Evolutionary conservation across 2,329 filamentous ascomycete species (phyloP).

Genomic region (Paraphaeosphaeria sporulosa): DNA sequence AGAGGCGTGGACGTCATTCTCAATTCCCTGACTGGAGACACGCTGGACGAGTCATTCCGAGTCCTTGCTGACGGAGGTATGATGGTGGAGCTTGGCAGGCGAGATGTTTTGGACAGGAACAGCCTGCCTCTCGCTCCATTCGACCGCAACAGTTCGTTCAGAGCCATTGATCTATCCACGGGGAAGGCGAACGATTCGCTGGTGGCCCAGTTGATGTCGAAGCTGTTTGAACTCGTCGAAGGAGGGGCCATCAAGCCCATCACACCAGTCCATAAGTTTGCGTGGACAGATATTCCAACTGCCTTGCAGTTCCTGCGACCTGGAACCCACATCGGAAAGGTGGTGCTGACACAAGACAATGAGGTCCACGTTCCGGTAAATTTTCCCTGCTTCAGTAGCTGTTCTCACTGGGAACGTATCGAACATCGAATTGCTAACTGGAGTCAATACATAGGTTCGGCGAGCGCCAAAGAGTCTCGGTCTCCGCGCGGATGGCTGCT

Average conservation of each 20-base stretch:
- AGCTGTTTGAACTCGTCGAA: conserved; percentile 13
- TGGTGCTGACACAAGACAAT: conserved; percentile 8
- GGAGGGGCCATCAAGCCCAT: conserved; percentile 14
- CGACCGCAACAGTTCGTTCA: conserved; percentile 13
- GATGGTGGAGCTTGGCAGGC: conserved; percentile 32
- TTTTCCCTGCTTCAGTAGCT: no score
- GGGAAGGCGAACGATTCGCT: conserved; percentile 2
- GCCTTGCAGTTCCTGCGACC: conserved; percentile 20
- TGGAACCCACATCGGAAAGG: conserved; percentile 21
- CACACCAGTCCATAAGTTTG: conserved; percentile 15
- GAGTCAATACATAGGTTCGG: background rate
- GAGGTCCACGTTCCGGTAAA: conserved; percentile 8
- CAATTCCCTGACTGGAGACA: conserved; percentile 36
- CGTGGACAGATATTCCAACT: conserved; percentile 16
- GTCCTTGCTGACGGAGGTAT: conserved; percentile 48
- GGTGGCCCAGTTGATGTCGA: background rate
- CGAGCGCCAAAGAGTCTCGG: conserved; percentile 1
- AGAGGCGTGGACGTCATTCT: conserved; percentile 41
- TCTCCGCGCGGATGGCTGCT: conserved; percentile 16
- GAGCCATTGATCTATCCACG: conserved; percentile 4
- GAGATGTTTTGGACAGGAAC: conserved; percentile 23
- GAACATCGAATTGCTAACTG: no score
- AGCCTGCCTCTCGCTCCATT: conserved; percentile 14
- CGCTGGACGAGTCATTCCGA: conserved; percentile 50
- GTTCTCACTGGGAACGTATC: no score